Conservation (phyloP, 2,329 filamentous ascomycete species). For the Hawksworthiomyces lignivorus region DNA sequence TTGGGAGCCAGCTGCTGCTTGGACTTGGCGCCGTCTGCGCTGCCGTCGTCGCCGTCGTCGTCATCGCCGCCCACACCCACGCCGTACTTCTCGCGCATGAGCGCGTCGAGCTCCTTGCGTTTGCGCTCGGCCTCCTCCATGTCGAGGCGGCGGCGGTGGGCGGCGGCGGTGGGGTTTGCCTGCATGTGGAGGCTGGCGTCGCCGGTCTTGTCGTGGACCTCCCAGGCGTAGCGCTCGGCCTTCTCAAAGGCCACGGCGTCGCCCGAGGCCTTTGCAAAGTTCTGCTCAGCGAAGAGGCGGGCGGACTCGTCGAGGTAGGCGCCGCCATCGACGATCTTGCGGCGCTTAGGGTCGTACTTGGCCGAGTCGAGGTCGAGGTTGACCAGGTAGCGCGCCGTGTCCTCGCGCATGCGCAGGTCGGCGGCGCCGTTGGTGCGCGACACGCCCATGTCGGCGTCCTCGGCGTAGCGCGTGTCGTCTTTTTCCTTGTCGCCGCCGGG, state of each 20-base stretch:
- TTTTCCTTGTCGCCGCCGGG: background rate
- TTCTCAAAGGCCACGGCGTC: conserved; percentile 89
- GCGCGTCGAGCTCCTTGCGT: conserved; percentile 59
- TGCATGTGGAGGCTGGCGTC: conserved; percentile 82
- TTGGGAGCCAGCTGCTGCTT: background rate
- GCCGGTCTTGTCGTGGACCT: conserved; percentile 76
- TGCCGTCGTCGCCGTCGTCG: conserved; percentile 20
- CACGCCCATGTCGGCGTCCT: conserved; percentile 93
- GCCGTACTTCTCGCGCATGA: conserved; percentile 77
- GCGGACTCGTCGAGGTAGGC: conserved; percentile 74
- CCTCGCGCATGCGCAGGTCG: conserved; percentile 86
- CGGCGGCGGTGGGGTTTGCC: conserved; percentile 91
- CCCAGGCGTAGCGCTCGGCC: conserved; percentile 89
- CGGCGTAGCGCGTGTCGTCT: conserved; percentile 54
- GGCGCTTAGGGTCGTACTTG: conserved; percentile 94
- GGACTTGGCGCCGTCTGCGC: background rate
- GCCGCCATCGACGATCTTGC: conserved; percentile 80
- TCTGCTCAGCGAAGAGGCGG: conserved; percentile 81
- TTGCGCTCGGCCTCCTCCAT: conserved; percentile 63
- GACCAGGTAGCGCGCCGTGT: conserved; percentile 92
- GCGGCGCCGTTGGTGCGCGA: conserved; percentile 86
- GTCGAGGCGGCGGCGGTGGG: conserved; percentile 74
- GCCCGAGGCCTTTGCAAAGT: conserved; percentile 79
- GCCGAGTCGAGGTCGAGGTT: conserved; percentile 95
- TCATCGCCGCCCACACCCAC: conserved; percentile 23